Conservation (phyloP, 1,139 yeast genomes). For the Pneumocystis canis region DNA sequence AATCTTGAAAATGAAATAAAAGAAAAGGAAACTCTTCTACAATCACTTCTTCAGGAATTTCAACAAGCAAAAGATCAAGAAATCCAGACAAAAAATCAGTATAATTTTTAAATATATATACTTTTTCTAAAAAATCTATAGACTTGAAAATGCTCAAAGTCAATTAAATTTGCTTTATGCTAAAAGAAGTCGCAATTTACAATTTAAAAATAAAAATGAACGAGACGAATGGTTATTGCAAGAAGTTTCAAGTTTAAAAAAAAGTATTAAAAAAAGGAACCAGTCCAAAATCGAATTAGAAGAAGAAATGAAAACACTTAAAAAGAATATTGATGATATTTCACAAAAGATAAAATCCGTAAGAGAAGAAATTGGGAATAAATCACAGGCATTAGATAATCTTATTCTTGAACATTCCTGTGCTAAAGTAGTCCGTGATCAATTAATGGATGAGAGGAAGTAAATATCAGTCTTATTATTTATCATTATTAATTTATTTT, state of each 20-base stretch:
- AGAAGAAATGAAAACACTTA: conserved; percentile 20
- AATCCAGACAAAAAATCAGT: conserved; percentile 28
- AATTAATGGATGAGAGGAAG: conserved; percentile 51
- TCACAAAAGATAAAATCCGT: conserved; percentile 21
- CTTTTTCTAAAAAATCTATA: not conserved
- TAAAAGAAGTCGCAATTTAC: conserved; percentile 58
- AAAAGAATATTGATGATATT: conserved; percentile 15
- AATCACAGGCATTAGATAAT: conserved; percentile 10
- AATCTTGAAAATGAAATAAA: conserved; percentile 20
- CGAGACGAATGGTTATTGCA: conserved; percentile 55
- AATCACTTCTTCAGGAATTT: conserved; percentile 31
- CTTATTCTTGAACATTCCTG: conserved; percentile 4
- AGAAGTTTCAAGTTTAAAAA: conserved; percentile 32
- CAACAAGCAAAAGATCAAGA: conserved; percentile 32
- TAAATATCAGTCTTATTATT: not conserved
- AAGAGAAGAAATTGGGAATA: conserved; percentile 4
- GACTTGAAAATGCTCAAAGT: conserved; percentile 30
- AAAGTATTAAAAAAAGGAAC: conserved; percentile 21
- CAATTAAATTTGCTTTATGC: conserved; percentile 52
- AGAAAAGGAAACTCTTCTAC: conserved; percentile 12
- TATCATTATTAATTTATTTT: not conserved
- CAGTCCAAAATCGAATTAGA: conserved; percentile 18
- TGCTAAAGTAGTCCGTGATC: conserved; percentile 17
- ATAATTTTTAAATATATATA: not conserved
- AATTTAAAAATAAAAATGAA: conserved; percentile 41